phyloP scores from a whole-genome alignment of 768 basidiomycete species.

The Lentinula edodes region DNA sequence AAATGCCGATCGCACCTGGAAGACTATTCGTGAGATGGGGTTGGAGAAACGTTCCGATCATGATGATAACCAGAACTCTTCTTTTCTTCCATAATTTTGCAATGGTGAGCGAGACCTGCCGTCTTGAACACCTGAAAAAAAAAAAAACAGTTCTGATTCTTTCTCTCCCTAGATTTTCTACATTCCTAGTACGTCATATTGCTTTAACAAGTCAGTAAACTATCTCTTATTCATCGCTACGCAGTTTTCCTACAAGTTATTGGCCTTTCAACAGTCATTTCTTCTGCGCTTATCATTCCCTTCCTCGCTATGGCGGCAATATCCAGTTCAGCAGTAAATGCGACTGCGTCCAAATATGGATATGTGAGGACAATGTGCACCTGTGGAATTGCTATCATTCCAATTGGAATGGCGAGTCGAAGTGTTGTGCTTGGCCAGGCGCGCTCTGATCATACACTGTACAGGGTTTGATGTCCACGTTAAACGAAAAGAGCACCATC shows the following conservation, averaged over 20 bases:
- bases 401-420: conserved; percentile 16
- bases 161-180: conserved; percentile 16
- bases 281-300: conserved; percentile 19
- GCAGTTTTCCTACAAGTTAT: conserved; percentile 19
- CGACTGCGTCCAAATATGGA: conserved; percentile 10
- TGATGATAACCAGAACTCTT: conserved; percentile 15
- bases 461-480: conserved; percentile 19
- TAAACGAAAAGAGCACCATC: conserved; percentile 16
- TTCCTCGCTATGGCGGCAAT: conserved; percentile 16
- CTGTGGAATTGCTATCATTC: conserved; percentile 12
- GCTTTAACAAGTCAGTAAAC: background rate
- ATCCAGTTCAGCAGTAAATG: conserved; percentile 14
- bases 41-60: conserved; percentile 22
- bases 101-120: conserved; percentile 9
- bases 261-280: conserved; percentile 13
- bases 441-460: background rate
- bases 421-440: background rate
- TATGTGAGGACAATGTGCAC: conserved; percentile 11
- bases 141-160: background rate
- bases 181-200: conserved; percentile 12
- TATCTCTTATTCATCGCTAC: background rate
- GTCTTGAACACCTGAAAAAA: background rate
- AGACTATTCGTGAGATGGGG: conserved; percentile 18
- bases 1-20: conserved; percentile 17
- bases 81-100: conserved; percentile 21